Evolutionary conservation across 345 rosid species (phyloP), one percentile per base, ranked within the genome.

Genomic region (Moricandia arvensis): DNA sequence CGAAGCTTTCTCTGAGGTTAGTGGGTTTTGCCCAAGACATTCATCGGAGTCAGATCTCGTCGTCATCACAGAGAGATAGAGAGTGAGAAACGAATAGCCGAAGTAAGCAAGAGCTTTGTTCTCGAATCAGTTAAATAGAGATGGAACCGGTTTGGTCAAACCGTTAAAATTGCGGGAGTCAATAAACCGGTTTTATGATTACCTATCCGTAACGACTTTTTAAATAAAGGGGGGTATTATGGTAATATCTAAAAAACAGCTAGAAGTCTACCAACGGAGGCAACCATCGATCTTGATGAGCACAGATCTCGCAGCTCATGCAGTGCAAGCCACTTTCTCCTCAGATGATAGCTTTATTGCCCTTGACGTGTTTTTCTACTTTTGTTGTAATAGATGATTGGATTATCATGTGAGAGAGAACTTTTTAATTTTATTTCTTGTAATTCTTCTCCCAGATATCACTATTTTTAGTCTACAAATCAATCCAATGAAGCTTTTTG

Each of bases 11-110:
- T 37, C 63, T 12, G 51, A 34, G 33, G n/a, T 49, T 1, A n/a
- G 26, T 27, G 49, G 29, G 31, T 45, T 51, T 12, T 31, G 8
- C 7, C 1, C 59, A 34, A 37, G 27, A 51, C 16, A 11, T 51
- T 64, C 72, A 51, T 4, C 65, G 81, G 70, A 53, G 15, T 26
- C 68, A 59, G 69, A 71, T 30, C 64, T 67, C 33, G 66, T 73
- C 31, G 31, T 16, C 77, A 49, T 78, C 45, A 15, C 27, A n/a
- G 45, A 59, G 69, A 53, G 61, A 31, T 0, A 17, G 18, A 26
- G 10, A 54, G 51, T n/a, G n/a, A n/a, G n/a, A n/a, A n/a, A 45
- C 13, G 51, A 45, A 45, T 45, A 45, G 51, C 7, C 6, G 16
- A 12, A 4, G 11, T n/a, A 13, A 45, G 16, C 51, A 4, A 45